Percentiles rank a stretch among this genome's conserved stretches.
These are phyloP conservation scores for Psilocybe mexicana DNA, from an alignment of 1,284 basidiomycete species.

Conservation along the genomic window DNA sequence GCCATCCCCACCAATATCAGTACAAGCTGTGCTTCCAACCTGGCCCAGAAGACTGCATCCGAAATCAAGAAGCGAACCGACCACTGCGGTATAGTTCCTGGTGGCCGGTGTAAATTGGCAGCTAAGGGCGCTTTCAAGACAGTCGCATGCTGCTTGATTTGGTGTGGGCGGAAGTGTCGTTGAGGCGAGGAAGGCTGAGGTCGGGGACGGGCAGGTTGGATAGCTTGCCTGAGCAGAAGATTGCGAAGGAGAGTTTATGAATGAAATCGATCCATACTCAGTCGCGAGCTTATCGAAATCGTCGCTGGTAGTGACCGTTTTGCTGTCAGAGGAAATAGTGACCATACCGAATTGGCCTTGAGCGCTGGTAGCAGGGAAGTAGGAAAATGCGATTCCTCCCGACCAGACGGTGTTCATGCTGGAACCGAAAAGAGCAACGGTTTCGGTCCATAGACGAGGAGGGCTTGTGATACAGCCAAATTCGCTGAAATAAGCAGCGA, in stretches of 20 bases:
- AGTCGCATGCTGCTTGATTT: constrained; percentile 76
- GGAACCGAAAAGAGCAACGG: constrained; percentile 68
- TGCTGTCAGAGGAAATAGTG: constrained; percentile 63
- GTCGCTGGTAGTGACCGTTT: constrained; percentile 58
- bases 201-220: constrained; percentile 66
- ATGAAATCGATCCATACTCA: constrained; percentile 59
- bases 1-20: constrained; percentile 74
- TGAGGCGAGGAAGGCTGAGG: constrained; percentile 63
- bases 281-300: constrained; percentile 71
- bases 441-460: constrained; percentile 82
- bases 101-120: constrained; percentile 72
- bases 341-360: constrained; percentile 85
- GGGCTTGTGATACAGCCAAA: constrained; percentile 72
- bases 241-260: constrained; percentile 66
- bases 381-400: constrained; percentile 87
- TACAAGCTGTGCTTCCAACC: constrained; percentile 58
- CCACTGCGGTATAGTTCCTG: constrained; percentile 61
- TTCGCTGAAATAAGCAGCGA: constrained; percentile 90
- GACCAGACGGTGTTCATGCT: constrained; percentile 82
- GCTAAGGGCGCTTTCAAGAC: constrained; percentile 65
- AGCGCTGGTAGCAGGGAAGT: constrained; percentile 72
- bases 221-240: constrained; percentile 54
- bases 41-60: constrained; percentile 73
- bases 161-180: constrained; percentile 82
- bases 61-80: constrained; percentile 70